Conservation (phyloP, 805 yeast species). For the Kodamaea leandrae region DNA sequence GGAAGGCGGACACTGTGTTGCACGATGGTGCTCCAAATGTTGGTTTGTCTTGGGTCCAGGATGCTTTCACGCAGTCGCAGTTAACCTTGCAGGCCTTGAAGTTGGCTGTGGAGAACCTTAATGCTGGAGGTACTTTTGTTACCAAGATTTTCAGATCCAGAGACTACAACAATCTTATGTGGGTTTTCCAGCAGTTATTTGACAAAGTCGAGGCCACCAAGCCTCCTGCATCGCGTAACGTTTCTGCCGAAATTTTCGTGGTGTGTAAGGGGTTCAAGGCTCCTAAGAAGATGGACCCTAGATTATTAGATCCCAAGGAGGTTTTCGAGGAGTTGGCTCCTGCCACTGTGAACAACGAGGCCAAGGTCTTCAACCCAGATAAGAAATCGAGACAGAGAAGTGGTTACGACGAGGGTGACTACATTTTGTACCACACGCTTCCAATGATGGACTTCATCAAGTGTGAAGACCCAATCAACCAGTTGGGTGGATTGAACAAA, state of each 20-base stretch:
- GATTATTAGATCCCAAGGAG: conserved; percentile 84
- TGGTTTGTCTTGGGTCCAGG: conserved; percentile 99
- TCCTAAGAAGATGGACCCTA: conserved; percentile 91
- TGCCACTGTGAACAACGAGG: conserved; percentile 73
- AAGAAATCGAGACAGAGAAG: conserved; percentile 85
- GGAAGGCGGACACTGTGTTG: conserved; percentile 97
- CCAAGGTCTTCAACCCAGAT: conserved; percentile 93
- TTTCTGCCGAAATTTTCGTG: conserved; percentile 97
- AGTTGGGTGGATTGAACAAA: conserved; percentile 70
- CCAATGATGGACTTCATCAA: conserved; percentile 78
- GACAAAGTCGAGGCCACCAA: conserved; percentile 98
- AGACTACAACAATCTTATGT: conserved; percentile 93
- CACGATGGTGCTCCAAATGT: conserved; percentile 99
- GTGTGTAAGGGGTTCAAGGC: conserved; percentile 96
- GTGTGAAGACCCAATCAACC: conserved; percentile 77
- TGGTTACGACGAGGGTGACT: conserved; percentile 96
- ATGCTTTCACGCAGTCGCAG: conserved; percentile 97
- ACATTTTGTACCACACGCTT: conserved; percentile 63
- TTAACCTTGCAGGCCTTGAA: conserved; percentile 90
- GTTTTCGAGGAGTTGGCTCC: conserved; percentile 86
- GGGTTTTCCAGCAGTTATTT: conserved; percentile 96
- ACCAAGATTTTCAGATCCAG: conserved; percentile 98
- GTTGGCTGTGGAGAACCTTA: conserved; percentile 89
- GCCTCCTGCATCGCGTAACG: conserved; percentile 98
- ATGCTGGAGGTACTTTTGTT: conserved; percentile 91